Conservation (phyloP, 495 filamentous ascomycete genomes). For the Cercophora scortea region DNA sequence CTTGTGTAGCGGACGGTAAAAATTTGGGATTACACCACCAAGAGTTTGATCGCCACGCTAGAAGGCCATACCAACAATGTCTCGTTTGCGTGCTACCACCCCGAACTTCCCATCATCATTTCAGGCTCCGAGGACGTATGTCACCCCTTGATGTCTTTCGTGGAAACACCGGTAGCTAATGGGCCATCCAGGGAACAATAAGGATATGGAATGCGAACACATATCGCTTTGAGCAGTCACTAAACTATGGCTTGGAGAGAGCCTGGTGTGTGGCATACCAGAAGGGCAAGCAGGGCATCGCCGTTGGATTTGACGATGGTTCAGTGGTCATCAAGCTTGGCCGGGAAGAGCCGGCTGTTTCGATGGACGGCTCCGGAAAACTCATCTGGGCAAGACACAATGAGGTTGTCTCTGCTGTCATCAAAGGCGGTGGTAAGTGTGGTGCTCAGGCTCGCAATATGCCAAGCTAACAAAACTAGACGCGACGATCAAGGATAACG, state of each 20-base stretch:
- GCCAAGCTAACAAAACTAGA: constrained; percentile 36
- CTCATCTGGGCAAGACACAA: constrained; percentile 91
- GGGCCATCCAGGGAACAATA: constrained; percentile 55
- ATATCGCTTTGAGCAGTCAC: constrained; percentile 87
- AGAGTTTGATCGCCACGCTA: constrained; percentile 89
- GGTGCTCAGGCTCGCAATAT: background rate
- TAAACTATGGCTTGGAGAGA: constrained; percentile 90
- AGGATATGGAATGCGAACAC: constrained; percentile 99
- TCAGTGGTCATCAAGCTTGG: constrained; percentile 97
- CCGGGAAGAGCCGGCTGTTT: constrained; percentile 92
- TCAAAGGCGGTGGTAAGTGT: constrained; percentile 70
- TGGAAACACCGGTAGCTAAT: background rate
- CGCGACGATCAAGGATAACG: constrained; percentile 74
- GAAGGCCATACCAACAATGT: constrained; percentile 98
- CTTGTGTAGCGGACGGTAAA: constrained; percentile 62
- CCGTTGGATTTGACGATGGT: constrained; percentile 95
- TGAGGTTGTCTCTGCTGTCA: constrained; percentile 81
- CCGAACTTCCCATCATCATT: constrained; percentile 93
- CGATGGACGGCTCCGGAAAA: constrained; percentile 94
- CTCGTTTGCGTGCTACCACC: constrained; percentile 98
- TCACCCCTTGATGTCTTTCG: background rate
- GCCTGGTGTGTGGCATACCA: constrained; percentile 98
- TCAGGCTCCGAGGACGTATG: constrained; percentile 87
- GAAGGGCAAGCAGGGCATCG: constrained; percentile 84
- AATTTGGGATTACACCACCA: constrained; percentile 98